These are phyloP conservation scores for Pyracantha coccinea DNA, from an alignment of 331 rosid species.

Conservation along the genomic window DNA sequence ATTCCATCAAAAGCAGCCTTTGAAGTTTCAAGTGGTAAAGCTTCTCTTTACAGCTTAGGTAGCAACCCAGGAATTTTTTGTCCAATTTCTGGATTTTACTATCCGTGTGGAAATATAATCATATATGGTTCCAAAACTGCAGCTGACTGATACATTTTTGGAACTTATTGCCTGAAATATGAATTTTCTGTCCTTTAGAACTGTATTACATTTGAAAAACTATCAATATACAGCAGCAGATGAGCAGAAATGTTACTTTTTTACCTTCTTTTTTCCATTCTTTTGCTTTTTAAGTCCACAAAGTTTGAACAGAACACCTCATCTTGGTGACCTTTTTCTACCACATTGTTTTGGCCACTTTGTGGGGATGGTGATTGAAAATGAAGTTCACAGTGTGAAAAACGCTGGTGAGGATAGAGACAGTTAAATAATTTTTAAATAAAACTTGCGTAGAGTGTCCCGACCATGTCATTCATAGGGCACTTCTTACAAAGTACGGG, in stretches of 20 bases:
- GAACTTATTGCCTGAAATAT: not conserved
- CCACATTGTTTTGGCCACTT: not conserved
- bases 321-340: not conserved
- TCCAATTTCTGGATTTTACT: not conserved
- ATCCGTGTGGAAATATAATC: not conserved
- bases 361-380: not conserved
- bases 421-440: no score
- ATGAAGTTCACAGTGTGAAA: not conserved
- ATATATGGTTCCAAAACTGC: not conserved
- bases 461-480: no score
- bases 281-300: not conserved
- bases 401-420: not conserved
- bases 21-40: not conserved
- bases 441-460: not conserved
- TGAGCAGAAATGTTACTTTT: not conserved
- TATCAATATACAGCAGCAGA: not conserved
- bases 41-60: constrained; percentile 3
- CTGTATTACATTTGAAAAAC: not conserved
- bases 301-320: not conserved
- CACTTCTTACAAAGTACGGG: not conserved
- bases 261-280: not conserved
- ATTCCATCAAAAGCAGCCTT: not conserved
- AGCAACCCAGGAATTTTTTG: constrained; percentile 2
- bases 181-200: not conserved
- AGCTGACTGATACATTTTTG: not conserved